Evolutionary conservation across 768 basidiomycete genomes (phyloP).

Genomic region (Phylloporus arenicola): DNA sequence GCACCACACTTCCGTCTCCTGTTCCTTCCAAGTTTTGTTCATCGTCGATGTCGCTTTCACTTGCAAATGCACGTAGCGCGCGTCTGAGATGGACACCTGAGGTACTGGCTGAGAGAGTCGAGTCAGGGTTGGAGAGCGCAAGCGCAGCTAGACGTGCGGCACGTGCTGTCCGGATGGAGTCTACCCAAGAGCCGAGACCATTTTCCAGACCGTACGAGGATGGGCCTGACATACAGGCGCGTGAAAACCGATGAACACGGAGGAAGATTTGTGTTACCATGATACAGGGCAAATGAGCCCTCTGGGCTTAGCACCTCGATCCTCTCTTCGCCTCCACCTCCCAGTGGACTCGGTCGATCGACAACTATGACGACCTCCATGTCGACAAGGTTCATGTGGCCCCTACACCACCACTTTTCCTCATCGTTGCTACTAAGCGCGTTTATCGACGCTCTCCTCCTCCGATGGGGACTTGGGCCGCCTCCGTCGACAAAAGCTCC

Average conservation of each 20-base stretch:
- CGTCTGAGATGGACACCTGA: slow-evolving; percentile 73
- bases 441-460: slow-evolving; percentile 14
- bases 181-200: slow-evolving; percentile 55
- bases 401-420: slow-evolving; percentile 71
- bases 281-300: slow-evolving; percentile 70
- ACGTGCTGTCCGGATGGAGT: slow-evolving; percentile 65
- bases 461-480: slow-evolving; percentile 14
- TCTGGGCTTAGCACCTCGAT: slow-evolving; percentile 76
- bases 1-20: slow-evolving; percentile 33
- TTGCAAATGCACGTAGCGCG: slow-evolving; percentile 70
- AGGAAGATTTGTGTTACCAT: slow-evolving; percentile 38
- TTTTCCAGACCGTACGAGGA: slow-evolving; percentile 1
- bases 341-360: slow-evolving; percentile 22
- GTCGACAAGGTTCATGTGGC: slow-evolving; percentile 64
- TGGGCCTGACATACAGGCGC: background rate
- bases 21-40: slow-evolving; percentile 44
- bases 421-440: slow-evolving; percentile 37
- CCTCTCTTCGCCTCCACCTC: slow-evolving; percentile 41
- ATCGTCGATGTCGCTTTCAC: slow-evolving; percentile 25
- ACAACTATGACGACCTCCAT: slow-evolving; percentile 60
- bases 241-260: background rate
- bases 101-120: slow-evolving; percentile 73
- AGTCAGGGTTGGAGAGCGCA: slow-evolving; percentile 69
- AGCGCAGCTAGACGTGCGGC: slow-evolving; percentile 63
- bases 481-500: slow-evolving; percentile 18